Evolutionary conservation across 73 alveolate genomes (phyloP).

Genomic region (Stentor roeselii): DNA sequence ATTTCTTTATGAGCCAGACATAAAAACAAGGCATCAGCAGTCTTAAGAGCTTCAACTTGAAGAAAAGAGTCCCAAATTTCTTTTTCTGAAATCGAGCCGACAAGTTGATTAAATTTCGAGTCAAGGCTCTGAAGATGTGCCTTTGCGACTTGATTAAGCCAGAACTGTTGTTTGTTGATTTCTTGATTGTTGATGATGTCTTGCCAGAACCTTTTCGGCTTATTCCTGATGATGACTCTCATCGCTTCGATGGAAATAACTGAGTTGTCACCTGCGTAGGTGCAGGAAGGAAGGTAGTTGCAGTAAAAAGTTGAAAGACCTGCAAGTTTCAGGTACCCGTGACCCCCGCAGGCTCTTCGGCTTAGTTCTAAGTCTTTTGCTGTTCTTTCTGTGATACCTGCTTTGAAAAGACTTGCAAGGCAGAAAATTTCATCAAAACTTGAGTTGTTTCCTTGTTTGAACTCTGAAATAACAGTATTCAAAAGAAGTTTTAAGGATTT

Average conservation of each 20-base stretch:
- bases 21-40: neutral
- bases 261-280: conserved; percentile 11
- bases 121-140: neutral
- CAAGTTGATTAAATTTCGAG: neutral
- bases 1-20: neutral
- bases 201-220: neutral
- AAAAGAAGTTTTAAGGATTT: neutral
- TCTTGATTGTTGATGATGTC: neutral
- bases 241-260: neutral
- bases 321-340: neutral
- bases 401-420: neutral
- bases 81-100: neutral
- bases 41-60: neutral
- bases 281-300: neutral
- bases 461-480: neutral
- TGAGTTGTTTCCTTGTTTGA: neutral
- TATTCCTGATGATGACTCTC: neutral
- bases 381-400: neutral
- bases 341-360: conserved; percentile 31
- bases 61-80: neutral
- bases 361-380: neutral
- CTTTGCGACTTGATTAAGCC: neutral
- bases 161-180: neutral
- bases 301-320: neutral
- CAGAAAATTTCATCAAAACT: neutral